Evolutionary conservation across 208 protist species (phyloP).

Genomic region (Leishmania gerbilli): DNA sequence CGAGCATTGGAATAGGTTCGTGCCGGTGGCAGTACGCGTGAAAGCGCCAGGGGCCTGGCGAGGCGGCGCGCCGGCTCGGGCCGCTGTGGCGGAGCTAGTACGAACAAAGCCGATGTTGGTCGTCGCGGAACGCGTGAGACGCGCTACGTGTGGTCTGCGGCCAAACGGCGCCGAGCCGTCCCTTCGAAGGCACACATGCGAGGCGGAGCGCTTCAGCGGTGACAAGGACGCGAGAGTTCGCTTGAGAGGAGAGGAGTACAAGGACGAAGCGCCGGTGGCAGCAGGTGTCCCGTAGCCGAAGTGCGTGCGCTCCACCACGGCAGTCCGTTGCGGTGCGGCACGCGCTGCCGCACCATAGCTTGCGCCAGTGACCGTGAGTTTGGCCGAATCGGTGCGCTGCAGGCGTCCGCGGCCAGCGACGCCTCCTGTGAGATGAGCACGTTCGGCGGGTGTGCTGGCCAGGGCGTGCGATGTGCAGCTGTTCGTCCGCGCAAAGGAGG

Average conservation of each 20-base stretch:
- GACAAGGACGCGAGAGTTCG: constrained; percentile 5
- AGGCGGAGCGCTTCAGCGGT: constrained; percentile 34
- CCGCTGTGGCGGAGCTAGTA: neutral
- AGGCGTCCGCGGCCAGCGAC: constrained; percentile 3
- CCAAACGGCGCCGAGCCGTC: constrained; percentile 11
- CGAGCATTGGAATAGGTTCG: neutral
- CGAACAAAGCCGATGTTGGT: constrained; percentile 13
- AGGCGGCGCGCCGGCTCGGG: neutral
- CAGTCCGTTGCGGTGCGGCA: neutral
- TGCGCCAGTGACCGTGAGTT: neutral
- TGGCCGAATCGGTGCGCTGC: constrained; percentile 25
- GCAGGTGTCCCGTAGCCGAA: neutral
- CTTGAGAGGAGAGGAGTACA: neutral
- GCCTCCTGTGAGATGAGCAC: neutral
- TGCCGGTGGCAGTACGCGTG: constrained; percentile 37
- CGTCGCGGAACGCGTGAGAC: constrained; percentile 26
- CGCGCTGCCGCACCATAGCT: neutral
- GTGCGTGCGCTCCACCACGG: constrained; percentile 21
- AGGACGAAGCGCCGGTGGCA: neutral
- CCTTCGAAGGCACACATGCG: constrained; percentile 6
- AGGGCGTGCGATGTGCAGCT: constrained; percentile 15
- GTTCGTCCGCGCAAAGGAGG: constrained; percentile 19
- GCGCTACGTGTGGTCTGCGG: constrained; percentile 7
- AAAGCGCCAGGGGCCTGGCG: neutral
- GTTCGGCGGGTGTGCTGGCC: constrained; percentile 12